These are phyloP conservation scores for Phytophthora sp. DNA, from an alignment of 352 stramenopile species.

Conservation along the genomic window DNA sequence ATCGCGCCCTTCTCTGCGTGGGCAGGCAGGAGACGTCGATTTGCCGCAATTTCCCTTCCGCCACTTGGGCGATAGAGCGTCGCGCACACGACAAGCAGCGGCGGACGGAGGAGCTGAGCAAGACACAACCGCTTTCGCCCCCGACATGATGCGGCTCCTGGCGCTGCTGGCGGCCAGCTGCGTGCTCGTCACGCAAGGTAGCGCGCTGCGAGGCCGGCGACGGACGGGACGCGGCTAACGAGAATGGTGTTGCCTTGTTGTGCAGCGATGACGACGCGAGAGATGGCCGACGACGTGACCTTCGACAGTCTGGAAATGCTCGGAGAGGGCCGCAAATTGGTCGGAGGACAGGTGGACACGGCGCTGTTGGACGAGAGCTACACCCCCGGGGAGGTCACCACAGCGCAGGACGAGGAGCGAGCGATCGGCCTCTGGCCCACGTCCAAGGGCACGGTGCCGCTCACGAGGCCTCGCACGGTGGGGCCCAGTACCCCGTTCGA, in stretches of 20 bases:
- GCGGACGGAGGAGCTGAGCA: slow-evolving; percentile 5
- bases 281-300: slow-evolving; percentile 11
- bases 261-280: slow-evolving; percentile 2
- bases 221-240: neutral
- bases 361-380: slow-evolving; percentile 12
- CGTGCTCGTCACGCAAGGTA: slow-evolving; percentile 29
- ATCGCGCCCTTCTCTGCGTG: slow-evolving; percentile 21
- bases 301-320: slow-evolving; percentile 17
- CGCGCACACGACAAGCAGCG: slow-evolving; percentile 7
- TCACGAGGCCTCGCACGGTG: slow-evolving; percentile 31
- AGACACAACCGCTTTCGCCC: slow-evolving; percentile 25
- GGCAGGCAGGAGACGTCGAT: slow-evolving; percentile 16
- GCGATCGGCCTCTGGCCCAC: slow-evolving; percentile 42
- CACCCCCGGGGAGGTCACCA: slow-evolving; percentile 18
- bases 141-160: slow-evolving; percentile 27
- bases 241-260: slow-evolving; percentile 7
- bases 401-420: slow-evolving; percentile 28
- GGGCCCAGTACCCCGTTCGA: slow-evolving; percentile 52
- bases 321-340: slow-evolving; percentile 17
- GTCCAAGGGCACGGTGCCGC: slow-evolving; percentile 41
- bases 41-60: slow-evolving; percentile 30
- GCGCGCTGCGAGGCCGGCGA: neutral
- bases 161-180: slow-evolving; percentile 24
- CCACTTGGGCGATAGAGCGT: slow-evolving; percentile 19
- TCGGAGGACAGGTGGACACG: slow-evolving; percentile 7